Percentiles rank a stretch among this genome's conserved stretches.
phyloP scores from a whole-genome alignment of 768 basidiomycete species.

The Russula vinacea region DNA sequence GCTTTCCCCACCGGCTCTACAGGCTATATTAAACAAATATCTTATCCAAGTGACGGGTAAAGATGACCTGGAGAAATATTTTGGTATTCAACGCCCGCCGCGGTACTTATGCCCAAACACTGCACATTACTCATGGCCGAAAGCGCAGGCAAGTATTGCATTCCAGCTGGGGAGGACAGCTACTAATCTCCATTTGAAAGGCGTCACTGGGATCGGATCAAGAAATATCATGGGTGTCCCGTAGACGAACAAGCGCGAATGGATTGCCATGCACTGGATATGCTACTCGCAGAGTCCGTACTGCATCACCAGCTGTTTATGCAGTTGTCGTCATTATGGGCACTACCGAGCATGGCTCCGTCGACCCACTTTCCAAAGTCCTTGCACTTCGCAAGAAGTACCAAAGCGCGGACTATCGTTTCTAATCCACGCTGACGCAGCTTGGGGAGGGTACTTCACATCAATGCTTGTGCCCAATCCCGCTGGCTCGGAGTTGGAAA shows the following conservation, averaged over 20 bases:
- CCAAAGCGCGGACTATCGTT: slow-evolving; percentile 39
- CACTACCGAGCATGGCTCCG: slow-evolving; percentile 44
- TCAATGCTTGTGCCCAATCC: slow-evolving; percentile 34
- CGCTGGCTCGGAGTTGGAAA: neutral
- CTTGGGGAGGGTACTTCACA: slow-evolving; percentile 49
- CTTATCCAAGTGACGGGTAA: slow-evolving; percentile 41
- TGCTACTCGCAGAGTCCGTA: slow-evolving; percentile 36
- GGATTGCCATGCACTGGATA: slow-evolving; percentile 34
- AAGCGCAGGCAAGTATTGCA: slow-evolving; percentile 40
- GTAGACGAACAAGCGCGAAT: slow-evolving; percentile 42
- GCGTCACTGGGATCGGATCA: slow-evolving; percentile 45
- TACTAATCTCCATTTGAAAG: slow-evolving; percentile 31
- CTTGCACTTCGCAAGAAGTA: slow-evolving; percentile 38
- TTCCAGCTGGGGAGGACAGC: neutral
- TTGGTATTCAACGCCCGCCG: slow-evolving; percentile 31
- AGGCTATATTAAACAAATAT: slow-evolving; percentile 36
- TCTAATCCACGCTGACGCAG: slow-evolving; percentile 45
- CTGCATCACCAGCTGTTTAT: slow-evolving; percentile 39
- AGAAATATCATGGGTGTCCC: slow-evolving; percentile 38
- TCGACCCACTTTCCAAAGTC: slow-evolving; percentile 43
- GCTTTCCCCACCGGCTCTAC: slow-evolving; percentile 38
- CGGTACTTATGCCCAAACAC: slow-evolving; percentile 37
- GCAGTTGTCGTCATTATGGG: slow-evolving; percentile 46
- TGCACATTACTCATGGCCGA: slow-evolving; percentile 50
- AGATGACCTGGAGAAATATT: slow-evolving; percentile 35